These are phyloP conservation scores for Arabis hirsuta DNA, from an alignment of 345 rosid genomes.

Conservation along the genomic window DNA sequence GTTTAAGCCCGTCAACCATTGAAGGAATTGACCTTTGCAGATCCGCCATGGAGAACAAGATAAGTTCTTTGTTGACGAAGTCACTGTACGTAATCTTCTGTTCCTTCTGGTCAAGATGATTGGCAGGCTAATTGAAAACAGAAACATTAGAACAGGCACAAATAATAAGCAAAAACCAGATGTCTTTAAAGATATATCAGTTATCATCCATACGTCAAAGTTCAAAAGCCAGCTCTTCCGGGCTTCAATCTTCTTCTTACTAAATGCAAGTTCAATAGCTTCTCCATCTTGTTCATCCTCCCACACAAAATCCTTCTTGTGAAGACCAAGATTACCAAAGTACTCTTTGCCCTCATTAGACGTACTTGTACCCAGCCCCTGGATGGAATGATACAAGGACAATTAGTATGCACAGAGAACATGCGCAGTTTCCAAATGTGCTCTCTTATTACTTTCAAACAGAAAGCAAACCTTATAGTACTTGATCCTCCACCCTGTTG, in stretches of 20 bases:
- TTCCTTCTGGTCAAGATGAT: constrained; percentile 77
- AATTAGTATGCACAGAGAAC: background rate
- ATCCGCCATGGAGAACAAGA: constrained; percentile 95
- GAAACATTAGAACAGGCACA: constrained; percentile 14
- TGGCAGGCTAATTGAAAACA: constrained; percentile 74
- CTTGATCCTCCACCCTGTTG: constrained; percentile 83
- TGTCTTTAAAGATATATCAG: background rate
- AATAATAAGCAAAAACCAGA: background rate
- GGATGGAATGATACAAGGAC: constrained; percentile 26
- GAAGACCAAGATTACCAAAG: constrained; percentile 59
- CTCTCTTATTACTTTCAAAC: constrained; percentile 10
- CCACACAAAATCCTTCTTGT: constrained; percentile 93
- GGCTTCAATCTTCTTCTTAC: constrained; percentile 96
- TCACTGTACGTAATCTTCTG: constrained; percentile 76
- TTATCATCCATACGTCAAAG: constrained; percentile 57
- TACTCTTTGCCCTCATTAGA: constrained; percentile 78
- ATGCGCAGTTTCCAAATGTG: background rate
- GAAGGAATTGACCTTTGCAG: constrained; percentile 97
- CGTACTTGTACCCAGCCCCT: constrained; percentile 98
- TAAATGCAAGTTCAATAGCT: constrained; percentile 95
- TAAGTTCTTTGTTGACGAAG: constrained; percentile 94
- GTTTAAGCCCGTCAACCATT: constrained; percentile 97
- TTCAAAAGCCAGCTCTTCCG: constrained; percentile 94
- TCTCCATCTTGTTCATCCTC: constrained; percentile 79
- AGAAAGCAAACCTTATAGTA: constrained; percentile 83